phyloP scores from a whole-genome alignment of 345 rosid genomes.

The Streptanthus diversifolius region DNA sequence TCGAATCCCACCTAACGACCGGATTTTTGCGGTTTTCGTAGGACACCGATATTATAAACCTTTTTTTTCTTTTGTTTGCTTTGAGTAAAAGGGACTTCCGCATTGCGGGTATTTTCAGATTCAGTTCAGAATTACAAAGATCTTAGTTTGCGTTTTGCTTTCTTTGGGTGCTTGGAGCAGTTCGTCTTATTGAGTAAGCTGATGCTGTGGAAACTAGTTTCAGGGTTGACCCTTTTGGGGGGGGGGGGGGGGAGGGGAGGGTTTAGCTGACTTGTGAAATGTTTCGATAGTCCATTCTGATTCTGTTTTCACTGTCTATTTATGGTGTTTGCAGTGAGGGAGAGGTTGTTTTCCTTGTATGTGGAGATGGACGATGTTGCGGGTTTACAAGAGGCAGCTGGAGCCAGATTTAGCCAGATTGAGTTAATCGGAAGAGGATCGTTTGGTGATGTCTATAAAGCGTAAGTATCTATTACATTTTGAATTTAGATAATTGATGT shows the following conservation, averaged over 20 bases:
- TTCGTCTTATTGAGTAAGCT: background rate
- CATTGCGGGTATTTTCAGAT: background rate
- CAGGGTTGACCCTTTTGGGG: conserved; percentile 22
- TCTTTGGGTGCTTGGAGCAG: background rate
- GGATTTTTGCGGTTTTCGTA: conserved; percentile 8
- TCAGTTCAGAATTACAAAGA: background rate
- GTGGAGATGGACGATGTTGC: conserved; percentile 69
- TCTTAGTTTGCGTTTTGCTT: background rate
- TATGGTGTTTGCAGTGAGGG: conserved; percentile 24
- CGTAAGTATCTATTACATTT: conserved; percentile 48
- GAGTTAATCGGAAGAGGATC: conserved; percentile 99
- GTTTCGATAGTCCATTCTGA: background rate
- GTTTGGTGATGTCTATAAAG: conserved; percentile 96
- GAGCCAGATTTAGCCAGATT: conserved; percentile 67
- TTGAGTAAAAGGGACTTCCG: conserved; percentile 35
- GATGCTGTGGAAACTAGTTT: conserved; percentile 7
- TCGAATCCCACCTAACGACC: conserved; percentile 42
- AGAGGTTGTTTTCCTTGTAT: conserved; percentile 6
- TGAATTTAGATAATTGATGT: background rate
- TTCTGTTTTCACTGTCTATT: background rate
- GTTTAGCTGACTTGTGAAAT: conserved; percentile 5
- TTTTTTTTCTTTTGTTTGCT: conserved; percentile 38
- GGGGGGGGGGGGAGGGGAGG: conserved; percentile 20
- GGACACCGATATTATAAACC: background rate
- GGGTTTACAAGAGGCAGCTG: conserved; percentile 77